Percentiles rank a stretch among this genome's conserved stretches.
These are phyloP conservation scores for Cyclocybe cylindracea DNA, from an alignment of 768 basidiomycete genomes.

Conservation along the genomic window DNA sequence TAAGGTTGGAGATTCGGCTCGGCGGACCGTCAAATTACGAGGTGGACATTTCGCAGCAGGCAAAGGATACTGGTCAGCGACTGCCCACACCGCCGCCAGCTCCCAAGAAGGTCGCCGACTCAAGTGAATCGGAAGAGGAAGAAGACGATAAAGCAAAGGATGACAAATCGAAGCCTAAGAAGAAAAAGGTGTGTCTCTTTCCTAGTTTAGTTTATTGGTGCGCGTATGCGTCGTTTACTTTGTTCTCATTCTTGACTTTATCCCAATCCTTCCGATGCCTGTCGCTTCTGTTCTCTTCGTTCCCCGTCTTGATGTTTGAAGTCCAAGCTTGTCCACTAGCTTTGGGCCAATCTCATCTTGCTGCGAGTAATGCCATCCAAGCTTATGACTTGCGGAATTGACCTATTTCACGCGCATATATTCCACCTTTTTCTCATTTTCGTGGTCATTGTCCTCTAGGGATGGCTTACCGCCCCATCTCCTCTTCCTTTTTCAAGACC, in stretches of 20 bases:
- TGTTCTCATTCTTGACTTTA: neutral
- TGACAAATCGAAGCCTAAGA: conserved; percentile 35
- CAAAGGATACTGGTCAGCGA: conserved; percentile 68
- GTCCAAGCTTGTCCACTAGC: too few relatives aligned
- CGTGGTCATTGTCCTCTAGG: too few relatives aligned
- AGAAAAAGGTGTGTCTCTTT: conserved; percentile 26
- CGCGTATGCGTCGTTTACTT: neutral
- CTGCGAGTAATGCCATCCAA: too few relatives aligned
- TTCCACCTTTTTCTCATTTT: too few relatives aligned
- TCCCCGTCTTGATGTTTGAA: too few relatives aligned
- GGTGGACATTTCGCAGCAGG: conserved; percentile 59
- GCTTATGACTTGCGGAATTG: too few relatives aligned
- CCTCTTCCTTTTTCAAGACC: neutral
- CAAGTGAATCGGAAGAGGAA: conserved; percentile 59
- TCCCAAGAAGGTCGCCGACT: conserved; percentile 39
- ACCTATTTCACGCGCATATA: too few relatives aligned
- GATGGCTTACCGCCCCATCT: neutral
- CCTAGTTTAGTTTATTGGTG: too few relatives aligned
- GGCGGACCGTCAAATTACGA: conserved; percentile 78
- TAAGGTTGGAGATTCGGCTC: conserved; percentile 67
- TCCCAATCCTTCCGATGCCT: neutral
- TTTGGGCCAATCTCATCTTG: too few relatives aligned
- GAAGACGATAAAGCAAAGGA: conserved; percentile 37
- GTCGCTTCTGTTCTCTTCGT: neutral
- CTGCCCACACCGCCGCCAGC: conserved; percentile 55